Evolutionary conservation across 257 asterid species (phyloP), one percentile per base, ranked within the genome.

Genomic region (Cynanchum wilfordii): DNA sequence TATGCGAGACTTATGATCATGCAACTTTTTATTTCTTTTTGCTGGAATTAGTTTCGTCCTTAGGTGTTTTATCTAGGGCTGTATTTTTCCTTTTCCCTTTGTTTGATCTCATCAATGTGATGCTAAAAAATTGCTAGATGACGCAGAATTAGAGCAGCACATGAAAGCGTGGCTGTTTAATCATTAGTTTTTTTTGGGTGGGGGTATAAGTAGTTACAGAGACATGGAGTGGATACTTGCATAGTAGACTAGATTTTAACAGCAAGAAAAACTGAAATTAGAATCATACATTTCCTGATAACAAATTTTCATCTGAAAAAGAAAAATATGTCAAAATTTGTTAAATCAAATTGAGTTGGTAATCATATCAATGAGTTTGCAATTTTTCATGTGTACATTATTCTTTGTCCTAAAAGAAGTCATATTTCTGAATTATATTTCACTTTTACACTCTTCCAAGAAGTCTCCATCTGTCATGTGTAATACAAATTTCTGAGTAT

Each of bases 371-470:
- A 36, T 13, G 25, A 51, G 19, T 49, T 27, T 1, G 17, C 59
- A 42, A 10, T 4, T 29, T 30, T 60, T 65, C 19, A 40, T n/a
- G 19, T 8, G 3, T 38, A 45, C 17, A 7, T 45, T 40, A 45
- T 20, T 25, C 7, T 27, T 40, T 40, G 51, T 20, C n/a, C 75
- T 52, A 17, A n/a, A 75, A 29, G 69, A 72, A 67, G 56, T 66
- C 44, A n/a, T n/a, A 36, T 36, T 67, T 40, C 9, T 24, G 22
- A 5, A 24, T 20, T 16, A 24, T 10, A 15, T 12, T 70, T 51
- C 9, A 62, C 30, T 16, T 52, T 3, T 15, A 16, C 45, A 36
- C 52, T 27, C 40, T n/a, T 25, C 65, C 7, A 19, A 16, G 52
- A 40, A 17, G 60, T 29, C 25, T 0, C 13, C 40, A 3, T 10